Evolutionary conservation across 768 basidiomycete genomes (phyloP).

Genomic region (Saitozyma sp.): DNA sequence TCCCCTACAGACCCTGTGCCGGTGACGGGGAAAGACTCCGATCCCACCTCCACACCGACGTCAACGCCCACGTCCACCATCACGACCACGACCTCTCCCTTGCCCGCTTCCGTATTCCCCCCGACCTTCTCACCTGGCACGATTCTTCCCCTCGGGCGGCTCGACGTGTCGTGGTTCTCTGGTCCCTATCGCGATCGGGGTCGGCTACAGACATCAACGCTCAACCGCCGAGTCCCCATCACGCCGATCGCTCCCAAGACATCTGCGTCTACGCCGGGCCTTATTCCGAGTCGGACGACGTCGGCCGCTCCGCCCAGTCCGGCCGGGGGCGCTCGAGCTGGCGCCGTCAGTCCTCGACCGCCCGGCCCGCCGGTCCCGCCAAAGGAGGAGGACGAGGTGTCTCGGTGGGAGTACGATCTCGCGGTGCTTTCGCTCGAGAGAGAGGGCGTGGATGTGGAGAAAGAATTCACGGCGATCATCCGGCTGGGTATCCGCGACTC

Average conservation of each 20-base stretch:
- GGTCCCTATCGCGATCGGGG: slow-evolving; percentile 84
- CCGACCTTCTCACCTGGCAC: slow-evolving; percentile 65
- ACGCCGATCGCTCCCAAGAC: slow-evolving; percentile 54
- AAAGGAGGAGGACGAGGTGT: slow-evolving; percentile 7
- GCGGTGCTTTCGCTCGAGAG: slow-evolving; percentile 14
- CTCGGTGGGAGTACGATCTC: slow-evolving; percentile 38
- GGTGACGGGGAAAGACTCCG: background rate
- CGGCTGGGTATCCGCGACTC: slow-evolving; percentile 21
- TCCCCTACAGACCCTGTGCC: slow-evolving; percentile 54
- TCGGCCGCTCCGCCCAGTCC: slow-evolving; percentile 17
- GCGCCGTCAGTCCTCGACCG: background rate
- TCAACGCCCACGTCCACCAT: background rate
- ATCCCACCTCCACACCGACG: too few relatives aligned
- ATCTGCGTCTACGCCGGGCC: slow-evolving; percentile 55
- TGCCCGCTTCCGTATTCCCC: slow-evolving; percentile 46
- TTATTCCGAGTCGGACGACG: slow-evolving; percentile 13
- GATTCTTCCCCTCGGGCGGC: slow-evolving; percentile 74
- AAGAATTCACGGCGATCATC: slow-evolving; percentile 19
- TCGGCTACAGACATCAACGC: slow-evolving; percentile 80
- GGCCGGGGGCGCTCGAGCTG: background rate
- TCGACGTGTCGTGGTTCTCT: slow-evolving; percentile 80
- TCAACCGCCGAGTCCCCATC: slow-evolving; percentile 74
- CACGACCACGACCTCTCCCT: background rate
- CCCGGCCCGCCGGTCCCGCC: slow-evolving; percentile 6
- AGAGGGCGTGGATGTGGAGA: slow-evolving; percentile 24